Evolutionary conservation across 202 grass and related monocot species (phyloP).

Genomic region (Miscanthus sacchariflorus): DNA sequence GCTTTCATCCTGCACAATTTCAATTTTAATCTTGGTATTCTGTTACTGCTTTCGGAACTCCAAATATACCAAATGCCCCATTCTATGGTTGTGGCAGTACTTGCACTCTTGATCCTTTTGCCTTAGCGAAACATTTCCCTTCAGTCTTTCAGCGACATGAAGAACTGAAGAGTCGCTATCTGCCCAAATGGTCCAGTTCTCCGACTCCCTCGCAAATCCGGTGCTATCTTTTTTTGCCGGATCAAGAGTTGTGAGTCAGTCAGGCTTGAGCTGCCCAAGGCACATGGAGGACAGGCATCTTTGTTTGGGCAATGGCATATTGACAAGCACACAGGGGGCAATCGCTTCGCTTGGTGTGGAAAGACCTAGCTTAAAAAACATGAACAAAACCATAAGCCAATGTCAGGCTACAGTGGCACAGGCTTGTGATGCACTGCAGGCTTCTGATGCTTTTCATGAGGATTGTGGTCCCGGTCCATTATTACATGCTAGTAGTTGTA

Average conservation of each 20-base stretch:
- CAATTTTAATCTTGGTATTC: neutral
- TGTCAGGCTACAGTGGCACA: constrained; percentile 2
- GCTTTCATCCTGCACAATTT: neutral
- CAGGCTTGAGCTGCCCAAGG: constrained; percentile 21
- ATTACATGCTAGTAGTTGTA: neutral
- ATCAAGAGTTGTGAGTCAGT: neutral
- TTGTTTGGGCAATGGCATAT: neutral
- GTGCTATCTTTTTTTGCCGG: neutral
- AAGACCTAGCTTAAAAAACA: neutral
- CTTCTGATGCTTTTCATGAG: neutral
- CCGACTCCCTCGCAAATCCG: constrained; percentile 29
- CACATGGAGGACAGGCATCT: constrained; percentile 39
- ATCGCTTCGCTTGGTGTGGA: neutral
- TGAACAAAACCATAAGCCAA: constrained; percentile 2
- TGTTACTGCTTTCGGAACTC: neutral
- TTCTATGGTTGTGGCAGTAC: neutral
- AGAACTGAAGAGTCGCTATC: constrained; percentile 24
- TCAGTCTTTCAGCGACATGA: neutral
- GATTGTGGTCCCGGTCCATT: constrained; percentile 17
- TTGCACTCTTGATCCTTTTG: constrained; percentile 13
- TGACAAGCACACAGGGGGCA: neutral
- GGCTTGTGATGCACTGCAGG: neutral
- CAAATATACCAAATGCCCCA: constrained; percentile 1
- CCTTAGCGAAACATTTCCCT: constrained; percentile 1
- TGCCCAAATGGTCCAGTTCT: constrained; percentile 26